Evolutionary conservation across 1,284 basidiomycete species (phyloP).

Genomic region (Veloporphyrellus conicus): DNA sequence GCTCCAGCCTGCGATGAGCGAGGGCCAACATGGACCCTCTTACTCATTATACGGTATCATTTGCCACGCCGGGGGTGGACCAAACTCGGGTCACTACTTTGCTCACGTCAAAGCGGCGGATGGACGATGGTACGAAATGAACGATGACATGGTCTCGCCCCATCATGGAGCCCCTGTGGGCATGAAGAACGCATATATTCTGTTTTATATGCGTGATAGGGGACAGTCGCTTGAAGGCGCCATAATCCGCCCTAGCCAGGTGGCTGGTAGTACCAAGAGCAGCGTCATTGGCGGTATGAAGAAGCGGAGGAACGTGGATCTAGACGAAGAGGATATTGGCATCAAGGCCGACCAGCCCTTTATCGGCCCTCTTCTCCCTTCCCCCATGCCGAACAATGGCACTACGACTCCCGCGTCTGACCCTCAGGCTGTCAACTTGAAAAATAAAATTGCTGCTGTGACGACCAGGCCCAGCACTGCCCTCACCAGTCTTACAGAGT

Average conservation of each 20-base stretch:
- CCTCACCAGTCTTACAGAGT: slow-evolving; percentile 49
- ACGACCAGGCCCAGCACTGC: slow-evolving; percentile 38
- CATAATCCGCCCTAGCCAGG: slow-evolving; percentile 35
- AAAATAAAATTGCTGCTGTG: slow-evolving; percentile 58
- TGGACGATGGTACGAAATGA: slow-evolving; percentile 87
- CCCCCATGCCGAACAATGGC: slow-evolving; percentile 31
- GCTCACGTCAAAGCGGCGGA: slow-evolving; percentile 75
- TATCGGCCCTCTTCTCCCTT: slow-evolving; percentile 63
- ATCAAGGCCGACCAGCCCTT: slow-evolving; percentile 49
- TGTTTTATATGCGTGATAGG: slow-evolving; percentile 85
- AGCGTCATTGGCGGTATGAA: slow-evolving; percentile 56
- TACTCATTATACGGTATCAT: slow-evolving; percentile 92
- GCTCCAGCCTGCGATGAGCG: slow-evolving; percentile 81
- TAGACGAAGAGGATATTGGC: slow-evolving; percentile 48
- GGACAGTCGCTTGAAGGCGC: slow-evolving; percentile 67
- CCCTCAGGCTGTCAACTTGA: slow-evolving; percentile 57
- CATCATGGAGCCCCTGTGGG: slow-evolving; percentile 45
- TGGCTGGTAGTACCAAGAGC: slow-evolving; percentile 27
- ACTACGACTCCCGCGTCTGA: slow-evolving; percentile 34
- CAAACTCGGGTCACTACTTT: slow-evolving; percentile 95
- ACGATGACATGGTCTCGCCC: slow-evolving; percentile 76
- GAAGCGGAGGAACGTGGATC: slow-evolving; percentile 49
- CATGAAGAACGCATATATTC: slow-evolving; percentile 84
- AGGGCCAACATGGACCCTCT: slow-evolving; percentile 66
- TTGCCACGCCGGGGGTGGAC: slow-evolving; percentile 87